These are phyloP conservation scores for Lanmaoa pseudosensibilis DNA, from an alignment of 768 basidiomycete species.

Conservation along the genomic window DNA sequence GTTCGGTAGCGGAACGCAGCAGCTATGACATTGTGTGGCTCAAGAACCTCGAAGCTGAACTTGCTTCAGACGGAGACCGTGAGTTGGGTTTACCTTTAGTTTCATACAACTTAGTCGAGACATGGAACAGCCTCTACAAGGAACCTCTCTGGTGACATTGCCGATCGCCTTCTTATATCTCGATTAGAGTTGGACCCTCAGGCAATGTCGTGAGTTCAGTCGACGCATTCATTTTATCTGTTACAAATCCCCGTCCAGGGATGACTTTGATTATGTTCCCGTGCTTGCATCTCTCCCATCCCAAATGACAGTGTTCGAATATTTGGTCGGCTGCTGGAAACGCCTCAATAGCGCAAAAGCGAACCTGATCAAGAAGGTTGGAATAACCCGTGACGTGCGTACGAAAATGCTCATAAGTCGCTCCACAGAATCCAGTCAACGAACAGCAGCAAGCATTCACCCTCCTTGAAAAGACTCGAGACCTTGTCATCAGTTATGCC, in stretches of 20 bases:
- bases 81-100: not conserved
- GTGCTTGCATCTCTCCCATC: conserved; percentile 76
- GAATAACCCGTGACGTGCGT: not conserved
- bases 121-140: conserved; percentile 35
- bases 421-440: conserved; percentile 48
- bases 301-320: conserved; percentile 83
- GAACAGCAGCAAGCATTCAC: conserved; percentile 61
- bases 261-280: conserved; percentile 72
- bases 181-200: conserved; percentile 79
- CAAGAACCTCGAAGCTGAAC: conserved; percentile 68
- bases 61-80: conserved; percentile 60
- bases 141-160: conserved; percentile 54
- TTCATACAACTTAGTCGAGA: not conserved
- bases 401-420: conserved; percentile 37
- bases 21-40: conserved; percentile 80
- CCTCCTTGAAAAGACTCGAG: conserved; percentile 74
- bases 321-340: conserved; percentile 90
- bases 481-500: conserved; percentile 83
- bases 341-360: conserved; percentile 61
- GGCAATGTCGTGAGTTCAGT: conserved; percentile 58
- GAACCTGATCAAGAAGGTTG: conserved; percentile 64
- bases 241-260: conserved; percentile 38
- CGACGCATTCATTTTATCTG: not conserved
- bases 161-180: conserved; percentile 80
- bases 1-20: conserved; percentile 55